These are phyloP conservation scores for Claviceps maximensis DNA, from an alignment of 2,329 filamentous ascomycete species.

Conservation along the genomic window DNA sequence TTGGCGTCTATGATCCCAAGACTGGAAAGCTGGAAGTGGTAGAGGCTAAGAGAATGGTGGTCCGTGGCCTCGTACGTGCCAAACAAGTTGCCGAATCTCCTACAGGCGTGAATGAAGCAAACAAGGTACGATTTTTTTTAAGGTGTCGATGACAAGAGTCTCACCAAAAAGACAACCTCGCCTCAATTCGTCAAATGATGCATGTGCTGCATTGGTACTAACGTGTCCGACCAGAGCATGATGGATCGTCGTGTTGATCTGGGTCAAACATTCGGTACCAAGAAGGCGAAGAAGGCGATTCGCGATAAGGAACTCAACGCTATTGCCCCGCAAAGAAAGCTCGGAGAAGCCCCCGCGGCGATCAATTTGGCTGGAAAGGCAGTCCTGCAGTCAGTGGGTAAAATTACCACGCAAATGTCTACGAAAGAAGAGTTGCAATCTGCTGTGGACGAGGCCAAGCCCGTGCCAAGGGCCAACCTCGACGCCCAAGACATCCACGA, in stretches of 20 bases:
- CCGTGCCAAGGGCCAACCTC: constrained; percentile 57
- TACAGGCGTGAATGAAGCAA: constrained; percentile 20
- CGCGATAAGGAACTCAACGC: constrained; percentile 56
- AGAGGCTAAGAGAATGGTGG: constrained; percentile 50
- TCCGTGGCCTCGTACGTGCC: constrained; percentile 43
- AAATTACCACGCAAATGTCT: constrained; percentile 51
- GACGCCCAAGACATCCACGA: constrained; percentile 54
- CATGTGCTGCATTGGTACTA: constrained; percentile 8
- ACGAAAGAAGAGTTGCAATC: constrained; percentile 52
- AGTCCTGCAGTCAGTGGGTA: constrained; percentile 50
- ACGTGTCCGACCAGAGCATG: constrained; percentile 31
- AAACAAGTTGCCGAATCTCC: constrained; percentile 38
- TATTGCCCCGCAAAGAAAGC: constrained; percentile 35
- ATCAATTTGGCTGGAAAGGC: constrained; percentile 42
- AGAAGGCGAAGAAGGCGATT: constrained; percentile 72
- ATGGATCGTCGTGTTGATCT: constrained; percentile 54
- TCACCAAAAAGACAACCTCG: no score
- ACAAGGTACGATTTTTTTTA: constrained; percentile 13
- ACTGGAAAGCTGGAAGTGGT: constrained; percentile 47
- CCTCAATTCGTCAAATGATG: no score
- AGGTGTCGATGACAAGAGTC: no score
- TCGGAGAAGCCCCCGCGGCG: constrained; percentile 28
- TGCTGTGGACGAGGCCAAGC: constrained; percentile 53
- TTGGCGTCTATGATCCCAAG: constrained; percentile 49
- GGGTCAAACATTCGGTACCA: constrained; percentile 69